These are phyloP conservation scores for Trifolium dubium DNA, from an alignment of 306 rosid species.

Conservation along the genomic window DNA sequence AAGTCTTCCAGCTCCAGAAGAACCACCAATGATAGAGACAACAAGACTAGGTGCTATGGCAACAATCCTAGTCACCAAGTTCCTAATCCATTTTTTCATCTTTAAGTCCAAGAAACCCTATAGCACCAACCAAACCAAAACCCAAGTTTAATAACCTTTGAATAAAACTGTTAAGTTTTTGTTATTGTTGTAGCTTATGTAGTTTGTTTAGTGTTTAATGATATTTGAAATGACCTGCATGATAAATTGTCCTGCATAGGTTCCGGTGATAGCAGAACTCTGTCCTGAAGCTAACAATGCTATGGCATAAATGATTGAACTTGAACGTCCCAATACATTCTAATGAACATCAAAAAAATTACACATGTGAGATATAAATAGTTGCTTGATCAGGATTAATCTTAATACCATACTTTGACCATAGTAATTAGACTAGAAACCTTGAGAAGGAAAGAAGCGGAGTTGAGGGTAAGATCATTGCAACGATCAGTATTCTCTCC, in stretches of 20 bases:
- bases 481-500: constrained; percentile 40
- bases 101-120: constrained; percentile 89
- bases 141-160: constrained; percentile 18
- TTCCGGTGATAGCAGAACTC: constrained; percentile 93
- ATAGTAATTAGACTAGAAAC: constrained; percentile 39
- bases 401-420: not conserved
- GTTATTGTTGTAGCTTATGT: not conserved
- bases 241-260: constrained; percentile 84
- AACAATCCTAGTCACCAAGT: constrained; percentile 70
- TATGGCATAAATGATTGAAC: constrained; percentile 76
- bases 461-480: constrained; percentile 63
- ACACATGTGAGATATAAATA: not conserved
- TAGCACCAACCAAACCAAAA: constrained; percentile 30
- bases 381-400: not conserved
- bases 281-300: constrained; percentile 94
- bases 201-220: not conserved
- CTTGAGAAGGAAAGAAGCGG: constrained; percentile 90
- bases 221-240: constrained; percentile 74
- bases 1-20: constrained; percentile 55
- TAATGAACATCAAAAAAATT: constrained; percentile 30
- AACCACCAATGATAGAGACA: constrained; percentile 72
- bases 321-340: constrained; percentile 86
- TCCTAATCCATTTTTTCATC: constrained; percentile 79
- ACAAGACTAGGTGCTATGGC: constrained; percentile 90
- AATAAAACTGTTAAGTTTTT: not conserved